Base-by-base conservation (phyloP, 176 grass and related monocot species). In the Triticum dicoccoides region DNA sequence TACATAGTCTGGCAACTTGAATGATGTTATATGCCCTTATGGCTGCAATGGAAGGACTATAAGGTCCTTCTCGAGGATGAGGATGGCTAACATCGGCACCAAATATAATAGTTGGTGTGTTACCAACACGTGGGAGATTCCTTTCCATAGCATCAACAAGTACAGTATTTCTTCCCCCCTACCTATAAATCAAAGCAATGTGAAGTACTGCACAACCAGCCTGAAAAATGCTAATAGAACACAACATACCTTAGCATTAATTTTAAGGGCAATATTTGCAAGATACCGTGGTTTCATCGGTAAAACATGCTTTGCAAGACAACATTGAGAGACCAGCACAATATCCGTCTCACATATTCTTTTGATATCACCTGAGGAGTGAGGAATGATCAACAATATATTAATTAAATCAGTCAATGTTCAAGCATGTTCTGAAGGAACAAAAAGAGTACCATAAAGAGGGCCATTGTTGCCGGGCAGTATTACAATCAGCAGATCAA, bases 281-380 rank as follows among this genome's bases (percentile, higher is more conserved):
- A 94, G 80, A 85, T 89, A 91, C 35, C 87, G 89, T 37, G 77
- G 87, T 71, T 54, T 89, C 86, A 82, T 91, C 76, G 66, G 89
- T 25, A 82, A 87, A 80, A 89, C 92, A 89, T 94, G 79, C 62
- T 94, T 89, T 2, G 80, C 84, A 66, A 94, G 82, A 84, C 87
- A 94, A 63, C 92, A 94, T 62, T 94, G 92, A 71, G 92, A 89
- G 69, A 94, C 84, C 83, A 94, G 81, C 64, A 86, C 89, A 80
- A 3, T 0, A 73, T 37, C 59, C 15, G 18, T 27, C 14, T 65
- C 63, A 65, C 25, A 30, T 65, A 65, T 65, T 65, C 27, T 65
- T 30, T 65, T 65, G 4, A 65, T 25, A 30, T 25, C 63, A 30
- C 12, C 27, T 32, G 30, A 44, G 41, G 30, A 44, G 41, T 44